These are phyloP conservation scores for Allium fistulosum DNA, from an alignment of 106 monocot genomes.

Conservation along the genomic window DNA sequence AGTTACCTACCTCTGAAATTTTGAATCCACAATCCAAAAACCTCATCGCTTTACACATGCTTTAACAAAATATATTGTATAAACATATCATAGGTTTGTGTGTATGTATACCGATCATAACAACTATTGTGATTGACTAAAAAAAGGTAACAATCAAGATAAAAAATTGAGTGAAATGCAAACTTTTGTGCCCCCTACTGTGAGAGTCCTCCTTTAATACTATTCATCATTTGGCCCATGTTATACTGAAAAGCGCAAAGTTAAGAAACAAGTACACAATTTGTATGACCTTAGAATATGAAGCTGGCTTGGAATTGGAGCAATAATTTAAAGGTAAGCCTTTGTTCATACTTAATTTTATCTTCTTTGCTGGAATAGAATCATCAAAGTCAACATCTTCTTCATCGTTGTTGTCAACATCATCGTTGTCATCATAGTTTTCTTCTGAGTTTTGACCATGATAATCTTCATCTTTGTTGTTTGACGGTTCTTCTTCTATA, in stretches of 20 bases:
- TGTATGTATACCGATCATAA: too few relatives aligned
- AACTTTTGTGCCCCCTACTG: too few relatives aligned
- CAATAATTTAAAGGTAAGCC: not conserved
- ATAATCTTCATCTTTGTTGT: not conserved
- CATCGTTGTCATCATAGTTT: not conserved
- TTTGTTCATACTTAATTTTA: not conserved
- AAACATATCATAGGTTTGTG: too few relatives aligned
- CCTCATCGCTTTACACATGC: too few relatives aligned
- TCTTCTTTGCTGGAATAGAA: too few relatives aligned
- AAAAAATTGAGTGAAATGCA: too few relatives aligned
- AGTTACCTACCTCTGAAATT: too few relatives aligned
- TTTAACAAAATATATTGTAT: too few relatives aligned
- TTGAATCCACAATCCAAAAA: too few relatives aligned
- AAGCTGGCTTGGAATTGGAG: constrained; percentile 8
- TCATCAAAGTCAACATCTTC: not conserved
- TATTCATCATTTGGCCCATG: not conserved
- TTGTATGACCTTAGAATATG: constrained; percentile 9
- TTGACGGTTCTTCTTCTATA: not conserved
- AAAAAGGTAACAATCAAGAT: too few relatives aligned
- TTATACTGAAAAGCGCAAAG: not conserved
- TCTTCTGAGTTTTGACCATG: not conserved
- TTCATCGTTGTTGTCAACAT: not conserved
- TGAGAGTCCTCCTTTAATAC: too few relatives aligned
- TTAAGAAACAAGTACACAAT: not conserved
- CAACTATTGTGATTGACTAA: too few relatives aligned